phyloP scores from a whole-genome alignment of 2,329 filamentous ascomycete species.

The Metarhizium brunneum region DNA sequence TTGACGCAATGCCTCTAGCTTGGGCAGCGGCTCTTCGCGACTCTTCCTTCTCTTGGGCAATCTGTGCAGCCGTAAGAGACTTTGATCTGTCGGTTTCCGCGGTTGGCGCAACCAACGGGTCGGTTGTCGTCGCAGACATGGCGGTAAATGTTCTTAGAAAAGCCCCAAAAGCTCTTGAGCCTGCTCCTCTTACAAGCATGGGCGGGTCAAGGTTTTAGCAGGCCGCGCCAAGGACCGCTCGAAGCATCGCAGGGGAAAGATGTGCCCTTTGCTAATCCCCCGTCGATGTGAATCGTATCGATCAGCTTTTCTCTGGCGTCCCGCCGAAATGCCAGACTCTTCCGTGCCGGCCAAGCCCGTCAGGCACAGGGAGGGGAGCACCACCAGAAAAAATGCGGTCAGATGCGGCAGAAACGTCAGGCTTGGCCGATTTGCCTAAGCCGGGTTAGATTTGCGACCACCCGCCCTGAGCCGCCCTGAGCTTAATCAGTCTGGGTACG shows the following conservation, averaged over 20 bases:
- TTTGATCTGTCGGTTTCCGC: conserved; percentile 4
- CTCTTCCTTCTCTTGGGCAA: neutral
- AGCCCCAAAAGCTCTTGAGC: conserved; percentile 8
- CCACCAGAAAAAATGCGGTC: neutral
- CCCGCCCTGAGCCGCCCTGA: neutral
- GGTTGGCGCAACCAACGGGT: conserved; percentile 5
- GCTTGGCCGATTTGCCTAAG: neutral
- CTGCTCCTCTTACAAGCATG: conserved; percentile 10
- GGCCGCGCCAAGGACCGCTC: neutral
- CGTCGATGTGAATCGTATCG: neutral
- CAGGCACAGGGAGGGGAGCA: too few species aligned
- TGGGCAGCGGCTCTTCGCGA: neutral
- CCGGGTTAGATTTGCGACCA: neutral
- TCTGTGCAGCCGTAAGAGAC: conserved; percentile 1
- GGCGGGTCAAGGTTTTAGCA: neutral
- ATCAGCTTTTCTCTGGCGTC: too few species aligned
- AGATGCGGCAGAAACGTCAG: neutral
- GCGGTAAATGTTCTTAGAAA: conserved; percentile 4
- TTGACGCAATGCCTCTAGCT: neutral
- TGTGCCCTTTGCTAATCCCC: neutral
- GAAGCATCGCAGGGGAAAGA: neutral
- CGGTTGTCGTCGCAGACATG: conserved; percentile 7
- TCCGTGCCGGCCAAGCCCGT: too few species aligned
- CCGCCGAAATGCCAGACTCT: too few species aligned
- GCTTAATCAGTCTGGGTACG: neutral